phyloP scores from a whole-genome alignment of 2,329 filamentous ascomycete genomes.

The Nannizzia gypsea region DNA sequence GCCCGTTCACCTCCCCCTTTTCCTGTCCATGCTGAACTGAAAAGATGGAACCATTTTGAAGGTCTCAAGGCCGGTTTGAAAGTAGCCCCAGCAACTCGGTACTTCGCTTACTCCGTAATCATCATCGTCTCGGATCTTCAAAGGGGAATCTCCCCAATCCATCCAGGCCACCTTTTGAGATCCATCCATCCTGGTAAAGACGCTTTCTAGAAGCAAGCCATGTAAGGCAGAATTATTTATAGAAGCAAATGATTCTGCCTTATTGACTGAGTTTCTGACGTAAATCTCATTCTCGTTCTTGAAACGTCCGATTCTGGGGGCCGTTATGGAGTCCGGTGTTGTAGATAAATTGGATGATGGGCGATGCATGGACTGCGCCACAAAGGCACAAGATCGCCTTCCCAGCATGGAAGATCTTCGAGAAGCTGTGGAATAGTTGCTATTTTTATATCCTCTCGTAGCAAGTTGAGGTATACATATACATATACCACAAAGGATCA shows the following conservation, averaged over 20 bases:
- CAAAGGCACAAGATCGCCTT: slow-evolving; percentile 1
- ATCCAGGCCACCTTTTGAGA: background rate
- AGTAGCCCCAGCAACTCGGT: too few relatives aligned
- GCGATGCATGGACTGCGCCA: background rate
- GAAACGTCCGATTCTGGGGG: background rate
- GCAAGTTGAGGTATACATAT: background rate
- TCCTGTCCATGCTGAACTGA: too few relatives aligned
- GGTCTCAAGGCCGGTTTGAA: background rate
- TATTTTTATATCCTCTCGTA: background rate
- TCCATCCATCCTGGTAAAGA: background rate
- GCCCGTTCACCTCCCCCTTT: background rate
- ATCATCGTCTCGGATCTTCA: background rate
- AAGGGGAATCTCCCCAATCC: background rate
- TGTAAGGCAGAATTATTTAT: slow-evolving; percentile 1
- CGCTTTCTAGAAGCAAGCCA: background rate
- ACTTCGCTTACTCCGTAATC: background rate
- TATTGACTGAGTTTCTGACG: background rate
- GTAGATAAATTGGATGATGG: background rate
- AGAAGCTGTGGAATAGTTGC: background rate
- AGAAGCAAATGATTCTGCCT: background rate
- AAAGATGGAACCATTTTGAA: too few relatives aligned
- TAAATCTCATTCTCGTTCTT: background rate
- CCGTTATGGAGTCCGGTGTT: background rate
- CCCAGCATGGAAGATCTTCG: background rate
- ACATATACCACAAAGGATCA: too few relatives aligned